phyloP scores from a whole-genome alignment of 1,139 yeast species.

The Sporopachydermia cereana region DNA sequence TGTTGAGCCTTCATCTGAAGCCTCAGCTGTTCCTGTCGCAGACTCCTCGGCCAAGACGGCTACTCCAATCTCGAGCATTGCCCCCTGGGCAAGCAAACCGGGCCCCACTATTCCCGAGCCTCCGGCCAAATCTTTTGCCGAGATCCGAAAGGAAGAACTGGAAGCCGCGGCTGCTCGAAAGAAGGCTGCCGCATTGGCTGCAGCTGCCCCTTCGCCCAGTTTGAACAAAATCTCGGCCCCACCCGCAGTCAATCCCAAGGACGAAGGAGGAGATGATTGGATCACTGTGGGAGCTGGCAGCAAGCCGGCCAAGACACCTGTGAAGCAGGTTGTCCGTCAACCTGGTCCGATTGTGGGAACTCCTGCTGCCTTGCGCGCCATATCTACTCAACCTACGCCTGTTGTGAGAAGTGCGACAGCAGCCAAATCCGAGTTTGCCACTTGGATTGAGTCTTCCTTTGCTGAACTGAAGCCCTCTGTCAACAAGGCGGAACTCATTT shows the following conservation, averaged over 20 bases:
- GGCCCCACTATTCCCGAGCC: slow-evolving; percentile 16
- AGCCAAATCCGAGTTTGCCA: slow-evolving; percentile 17
- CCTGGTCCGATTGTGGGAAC: slow-evolving; percentile 14
- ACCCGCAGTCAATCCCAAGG: slow-evolving; percentile 7
- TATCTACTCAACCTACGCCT: slow-evolving; percentile 29
- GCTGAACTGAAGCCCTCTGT: slow-evolving; percentile 38
- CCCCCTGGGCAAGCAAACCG: slow-evolving; percentile 16
- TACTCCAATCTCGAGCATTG: slow-evolving; percentile 8
- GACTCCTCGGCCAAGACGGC: background rate
- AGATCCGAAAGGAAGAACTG: slow-evolving; percentile 37
- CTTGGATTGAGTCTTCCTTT: slow-evolving; percentile 12
- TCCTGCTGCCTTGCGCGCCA: slow-evolving; percentile 37
- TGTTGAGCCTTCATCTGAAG: slow-evolving; percentile 8
- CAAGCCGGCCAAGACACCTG: background rate
- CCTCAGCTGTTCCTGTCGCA: background rate
- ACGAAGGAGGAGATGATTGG: background rate
- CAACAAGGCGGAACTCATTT: slow-evolving; percentile 61
- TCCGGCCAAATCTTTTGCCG: slow-evolving; percentile 32
- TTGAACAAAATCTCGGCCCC: slow-evolving; percentile 14
- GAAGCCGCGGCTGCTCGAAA: slow-evolving; percentile 21
- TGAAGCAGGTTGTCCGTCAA: background rate
- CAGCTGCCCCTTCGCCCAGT: slow-evolving; percentile 11
- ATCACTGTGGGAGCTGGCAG: background rate
- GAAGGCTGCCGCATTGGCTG: slow-evolving; percentile 18
- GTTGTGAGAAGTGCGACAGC: slow-evolving; percentile 22